Base-by-base conservation (phyloP, 2,329 filamentous ascomycete species). In the Arthrobotrys iridis region DNA sequence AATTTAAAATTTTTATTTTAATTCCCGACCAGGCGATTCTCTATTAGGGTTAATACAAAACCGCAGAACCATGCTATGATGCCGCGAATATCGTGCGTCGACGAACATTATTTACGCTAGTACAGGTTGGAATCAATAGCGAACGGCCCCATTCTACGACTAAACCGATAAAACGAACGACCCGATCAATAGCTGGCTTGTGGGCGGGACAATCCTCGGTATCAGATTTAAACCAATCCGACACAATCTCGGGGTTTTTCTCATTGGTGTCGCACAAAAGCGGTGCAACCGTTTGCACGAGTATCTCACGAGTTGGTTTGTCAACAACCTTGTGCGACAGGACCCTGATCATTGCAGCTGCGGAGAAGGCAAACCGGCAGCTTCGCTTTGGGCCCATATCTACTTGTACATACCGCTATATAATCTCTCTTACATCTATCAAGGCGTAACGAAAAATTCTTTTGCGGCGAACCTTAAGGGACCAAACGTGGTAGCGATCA, bases 91-190 rank as follows among this genome's bases (percentile, higher is more conserved):
- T 35, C 41, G 35, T 28, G 43, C 57, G 33, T 55, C 37, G 63
- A 63, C 33, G 35, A 41, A 64, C 45, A 22, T 48, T 68, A 52
- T 58, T 48, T 68, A 52, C 63, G 63, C 63, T 57, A 68, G 63
- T 48, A 30, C 30, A 45, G 48, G 41, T 64, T 11, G 15, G 43
- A 62, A 41, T 26, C 37, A 26, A 26, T 46, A 15, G 40, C 40
- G 26, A n/a, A 45, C 63, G 48, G 64, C 68, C 28, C 20, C 35
- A 43, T 10, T 43, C 11, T 18, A 43, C 48, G 28, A 28, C 40
- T 33, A 26, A 50, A 26, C 46, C 35, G 57, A 57, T 46, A 57
- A 63, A 62, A 40, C 46, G 30, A 57, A 46, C 24, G 13, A 18
- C 50, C 43, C 2, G 24, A 33, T 43, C 10, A 20, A 15, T 59